Conservation (phyloP, 225 moss, liverwort and hornwort species). For the Thuidium tamariscinum region DNA sequence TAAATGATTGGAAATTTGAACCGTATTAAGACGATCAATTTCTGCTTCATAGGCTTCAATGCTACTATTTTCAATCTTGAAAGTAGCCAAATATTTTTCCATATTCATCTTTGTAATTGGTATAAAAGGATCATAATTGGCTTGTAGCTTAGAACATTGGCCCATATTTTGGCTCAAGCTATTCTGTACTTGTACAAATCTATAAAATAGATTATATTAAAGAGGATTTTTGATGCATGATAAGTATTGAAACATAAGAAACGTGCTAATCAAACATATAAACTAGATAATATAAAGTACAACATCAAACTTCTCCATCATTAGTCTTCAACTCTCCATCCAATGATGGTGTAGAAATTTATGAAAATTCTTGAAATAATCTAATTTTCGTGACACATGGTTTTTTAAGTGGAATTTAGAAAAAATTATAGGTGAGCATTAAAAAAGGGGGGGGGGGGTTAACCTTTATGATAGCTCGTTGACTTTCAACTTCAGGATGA, state of each 20-base stretch:
- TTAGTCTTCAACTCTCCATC: too few species aligned
- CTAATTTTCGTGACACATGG: too few species aligned
- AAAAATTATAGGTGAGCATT: background rate
- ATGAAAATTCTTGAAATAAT: background rate
- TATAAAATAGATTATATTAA: background rate
- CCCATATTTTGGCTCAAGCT: slow-evolving; percentile 51
- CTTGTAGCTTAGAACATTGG: slow-evolving; percentile 28
- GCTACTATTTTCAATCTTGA: slow-evolving; percentile 15
- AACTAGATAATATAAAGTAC: background rate
- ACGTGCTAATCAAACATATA: background rate
- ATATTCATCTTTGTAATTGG: slow-evolving; percentile 11
- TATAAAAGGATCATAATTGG: slow-evolving; percentile 28
- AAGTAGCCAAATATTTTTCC: slow-evolving; percentile 23
- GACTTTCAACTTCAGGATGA: slow-evolving; percentile 12
- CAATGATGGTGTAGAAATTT: background rate
- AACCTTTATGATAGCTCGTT: slow-evolving; percentile 45
- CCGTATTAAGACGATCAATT: slow-evolving; percentile 41
- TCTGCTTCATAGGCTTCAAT: slow-evolving; percentile 51
- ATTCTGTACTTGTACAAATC: slow-evolving; percentile 17
- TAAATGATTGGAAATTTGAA: background rate
- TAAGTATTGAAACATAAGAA: background rate
- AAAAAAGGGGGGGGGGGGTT: background rate
- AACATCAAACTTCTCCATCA: background rate
- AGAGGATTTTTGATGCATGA: background rate
- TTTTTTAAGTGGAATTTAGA: background rate